Conservation (phyloP, 1,284 basidiomycete genomes). For the Afroboletus lepidellus region DNA sequence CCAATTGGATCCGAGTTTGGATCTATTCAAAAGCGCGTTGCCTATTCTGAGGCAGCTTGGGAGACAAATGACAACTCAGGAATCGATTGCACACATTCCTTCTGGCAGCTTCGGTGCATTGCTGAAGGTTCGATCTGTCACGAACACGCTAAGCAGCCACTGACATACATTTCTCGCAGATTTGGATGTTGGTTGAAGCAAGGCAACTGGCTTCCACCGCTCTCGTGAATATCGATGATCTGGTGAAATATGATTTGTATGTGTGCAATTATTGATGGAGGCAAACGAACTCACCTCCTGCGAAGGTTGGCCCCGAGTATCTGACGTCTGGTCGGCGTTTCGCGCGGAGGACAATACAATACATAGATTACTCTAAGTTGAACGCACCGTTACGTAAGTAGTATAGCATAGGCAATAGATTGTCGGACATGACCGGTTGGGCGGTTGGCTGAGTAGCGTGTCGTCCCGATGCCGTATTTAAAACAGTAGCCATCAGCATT, state of each 20-base stretch:
- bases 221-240: slow-evolving; percentile 73
- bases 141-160: background rate
- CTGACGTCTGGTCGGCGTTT: slow-evolving; percentile 2
- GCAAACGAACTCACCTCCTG: slow-evolving; percentile 14
- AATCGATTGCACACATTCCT: slow-evolving; percentile 63
- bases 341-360: slow-evolving; percentile 1
- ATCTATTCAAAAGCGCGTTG: slow-evolving; percentile 90
- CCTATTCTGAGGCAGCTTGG: slow-evolving; percentile 90
- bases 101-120: slow-evolving; percentile 76
- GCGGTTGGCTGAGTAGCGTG: slow-evolving; percentile 6
- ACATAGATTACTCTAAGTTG: slow-evolving; percentile 17
- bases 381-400: background rate
- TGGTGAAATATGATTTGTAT: slow-evolving; percentile 76
- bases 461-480: slow-evolving; percentile 14
- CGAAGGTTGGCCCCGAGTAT: slow-evolving; percentile 30
- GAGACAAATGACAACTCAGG: slow-evolving; percentile 80
- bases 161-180: slow-evolving; percentile 39
- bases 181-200: slow-evolving; percentile 92
- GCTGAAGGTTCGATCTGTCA: slow-evolving; percentile 62
- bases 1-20: slow-evolving; percentile 88
- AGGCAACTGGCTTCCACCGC: slow-evolving; percentile 80
- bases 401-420: slow-evolving; percentile 19
- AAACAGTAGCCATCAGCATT: slow-evolving; percentile 5
- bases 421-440: slow-evolving; percentile 10
- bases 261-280: slow-evolving; percentile 28